Base-by-base conservation (phyloP, 352 stramenopile species). In the Thalassiosira pacifica region DNA sequence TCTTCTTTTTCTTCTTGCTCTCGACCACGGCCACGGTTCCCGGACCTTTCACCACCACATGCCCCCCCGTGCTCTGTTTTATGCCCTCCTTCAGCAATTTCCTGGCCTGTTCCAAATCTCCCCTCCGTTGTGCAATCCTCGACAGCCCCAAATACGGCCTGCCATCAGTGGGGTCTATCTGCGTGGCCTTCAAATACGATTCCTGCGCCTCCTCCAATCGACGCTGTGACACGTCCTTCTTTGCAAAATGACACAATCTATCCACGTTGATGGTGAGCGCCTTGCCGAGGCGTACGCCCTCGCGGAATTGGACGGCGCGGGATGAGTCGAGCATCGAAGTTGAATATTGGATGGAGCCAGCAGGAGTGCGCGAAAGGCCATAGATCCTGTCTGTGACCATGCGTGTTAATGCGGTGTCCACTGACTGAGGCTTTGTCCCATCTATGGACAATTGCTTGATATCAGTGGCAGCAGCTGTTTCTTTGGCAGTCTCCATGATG, bases 331-430 rank as follows among this genome's bases (percentile, higher is more conserved):
- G 88, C 2, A 95, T 71, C 5, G 90, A 94, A 0, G 90, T 94
- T 24, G 90, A 77, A 42, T 94, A 94, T 69, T 87, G 61, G 64
- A 88, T 81, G 1, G 69, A 81, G 26, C 90, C 90, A 3, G 52
- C 59, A 9, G 59, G 53, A 31, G 71, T 76, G 24, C 88, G 70
- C 53, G 88, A 86, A n/a, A 90, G 86, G 18, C 92, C 92, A 63
- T 93, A 93, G 11, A 94, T 85, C 10, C 80, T 69, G 64, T 94
- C 90, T 85, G 93, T 81, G 4, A 95, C 92, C 83, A 94, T 90
- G 16, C 89, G 85, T 6, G 92, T 94, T 19, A 95, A 37, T 24
- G 65, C 53, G 31, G 68, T 70, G 83, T 95, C 87, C 27, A 94
- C 71, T 19, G 42, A 57, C 65, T 6, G 60, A 2, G 18, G 45